phyloP scores from a whole-genome alignment of 352 stramenopile genomes.

The Phytophthora pluvialis region DNA sequence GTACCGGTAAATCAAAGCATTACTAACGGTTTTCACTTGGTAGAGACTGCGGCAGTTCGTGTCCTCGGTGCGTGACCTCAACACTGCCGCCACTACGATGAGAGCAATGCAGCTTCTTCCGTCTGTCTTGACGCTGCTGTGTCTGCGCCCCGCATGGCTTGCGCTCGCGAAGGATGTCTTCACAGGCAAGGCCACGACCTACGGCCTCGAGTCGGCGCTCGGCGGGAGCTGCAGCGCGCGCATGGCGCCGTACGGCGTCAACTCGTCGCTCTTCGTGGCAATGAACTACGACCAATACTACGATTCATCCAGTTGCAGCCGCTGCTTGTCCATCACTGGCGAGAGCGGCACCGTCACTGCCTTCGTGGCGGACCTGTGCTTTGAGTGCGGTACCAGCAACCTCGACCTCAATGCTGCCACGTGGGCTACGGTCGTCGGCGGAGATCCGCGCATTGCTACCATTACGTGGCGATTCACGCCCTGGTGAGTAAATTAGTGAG shows the following conservation, averaged over 20 bases:
- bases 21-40: constrained; percentile 5
- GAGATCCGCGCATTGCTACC: constrained; percentile 51
- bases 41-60: constrained; percentile 1
- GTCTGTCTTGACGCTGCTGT: constrained; percentile 10
- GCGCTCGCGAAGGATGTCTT: constrained; percentile 44
- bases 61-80: background rate
- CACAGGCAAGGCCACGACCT: constrained; percentile 55
- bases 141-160: constrained; percentile 5
- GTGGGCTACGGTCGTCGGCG: constrained; percentile 61
- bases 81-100: background rate
- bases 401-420: constrained; percentile 69
- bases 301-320: constrained; percentile 57
- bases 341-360: constrained; percentile 50
- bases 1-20: background rate
- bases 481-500: constrained; percentile 17
- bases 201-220: constrained; percentile 51
- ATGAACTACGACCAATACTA: constrained; percentile 75
- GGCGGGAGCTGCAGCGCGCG: constrained; percentile 59
- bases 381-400: constrained; percentile 66
- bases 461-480: constrained; percentile 69
- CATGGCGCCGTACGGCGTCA: constrained; percentile 48
- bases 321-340: constrained; percentile 59
- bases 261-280: constrained; percentile 56
- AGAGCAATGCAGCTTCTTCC: constrained; percentile 2
- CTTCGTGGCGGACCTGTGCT: constrained; percentile 72